These are phyloP conservation scores for Laburnicola sp. DNA, from an alignment of 2,329 filamentous ascomycete species.

Conservation along the genomic window DNA sequence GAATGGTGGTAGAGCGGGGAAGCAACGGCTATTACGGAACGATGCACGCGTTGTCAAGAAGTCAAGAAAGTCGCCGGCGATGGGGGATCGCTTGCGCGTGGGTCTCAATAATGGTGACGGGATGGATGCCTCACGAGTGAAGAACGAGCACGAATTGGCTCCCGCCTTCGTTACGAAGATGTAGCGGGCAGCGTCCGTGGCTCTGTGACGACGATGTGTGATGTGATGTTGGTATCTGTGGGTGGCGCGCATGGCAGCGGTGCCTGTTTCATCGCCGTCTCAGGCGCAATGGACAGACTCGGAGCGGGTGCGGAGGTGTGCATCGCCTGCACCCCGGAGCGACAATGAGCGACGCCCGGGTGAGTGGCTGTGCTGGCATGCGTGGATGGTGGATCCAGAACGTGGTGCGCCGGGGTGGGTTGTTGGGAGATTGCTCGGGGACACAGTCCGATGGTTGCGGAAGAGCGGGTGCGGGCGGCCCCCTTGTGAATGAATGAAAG, in stretches of 20 bases:
- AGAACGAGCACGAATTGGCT: not conserved
- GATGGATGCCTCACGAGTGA: slow-evolving; percentile 18
- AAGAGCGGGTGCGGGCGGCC: not conserved
- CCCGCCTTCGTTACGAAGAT: slow-evolving; percentile 12
- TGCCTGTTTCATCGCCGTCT: slow-evolving; percentile 39
- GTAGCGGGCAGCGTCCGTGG: slow-evolving; percentile 12
- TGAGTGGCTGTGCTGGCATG: not conserved
- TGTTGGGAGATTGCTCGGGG: not conserved
- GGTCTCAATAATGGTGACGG: slow-evolving; percentile 4
- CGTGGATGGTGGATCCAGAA: not conserved
- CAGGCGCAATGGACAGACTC: slow-evolving; percentile 14
- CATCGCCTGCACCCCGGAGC: not conserved
- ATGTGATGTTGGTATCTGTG: slow-evolving; percentile 14
- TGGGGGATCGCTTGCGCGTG: not conserved
- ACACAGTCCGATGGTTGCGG: slow-evolving; percentile 1
- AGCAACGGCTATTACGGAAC: slow-evolving; percentile 5
- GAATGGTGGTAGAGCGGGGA: not conserved
- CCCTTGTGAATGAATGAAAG: not conserved
- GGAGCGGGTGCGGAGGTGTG: not conserved
- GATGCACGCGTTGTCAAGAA: not conserved
- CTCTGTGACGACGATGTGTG: slow-evolving; percentile 18
- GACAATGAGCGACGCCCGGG: not conserved
- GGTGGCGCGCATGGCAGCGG: slow-evolving; percentile 19
- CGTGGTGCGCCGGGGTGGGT: not conserved
- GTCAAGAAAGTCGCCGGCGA: not conserved